Conservation (phyloP, 169 alveolate genomes). For the Perkinsus marinus region DNA sequence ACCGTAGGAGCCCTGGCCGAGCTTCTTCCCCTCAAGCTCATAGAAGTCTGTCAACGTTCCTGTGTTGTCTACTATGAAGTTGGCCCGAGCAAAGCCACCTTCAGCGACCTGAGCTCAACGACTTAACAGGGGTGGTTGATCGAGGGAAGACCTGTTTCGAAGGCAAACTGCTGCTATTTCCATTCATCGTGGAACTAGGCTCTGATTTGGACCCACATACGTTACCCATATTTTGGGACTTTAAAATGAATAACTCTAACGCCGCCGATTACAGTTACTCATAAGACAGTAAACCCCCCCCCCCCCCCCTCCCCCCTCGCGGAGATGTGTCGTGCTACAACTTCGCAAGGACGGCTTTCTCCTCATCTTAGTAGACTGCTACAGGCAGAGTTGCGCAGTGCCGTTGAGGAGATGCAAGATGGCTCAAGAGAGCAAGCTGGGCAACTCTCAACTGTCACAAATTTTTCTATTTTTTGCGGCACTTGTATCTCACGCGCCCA, state of each 20-base stretch:
- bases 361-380: not conserved
- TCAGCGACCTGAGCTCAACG: not conserved
- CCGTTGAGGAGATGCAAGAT: not conserved
- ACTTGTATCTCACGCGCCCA: no score
- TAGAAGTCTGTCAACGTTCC: slow-evolving; percentile 28
- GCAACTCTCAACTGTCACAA: no score
- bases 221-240: not conserved
- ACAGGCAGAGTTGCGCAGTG: not conserved
- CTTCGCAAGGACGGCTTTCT: no score
- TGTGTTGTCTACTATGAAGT: slow-evolving; percentile 34
- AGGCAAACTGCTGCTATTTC: not conserved
- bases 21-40: slow-evolving; percentile 26
- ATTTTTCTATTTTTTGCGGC: no score
- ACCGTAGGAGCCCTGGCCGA: slow-evolving; percentile 63
- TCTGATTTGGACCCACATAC: not conserved
- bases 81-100: slow-evolving; percentile 33
- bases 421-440: not conserved
- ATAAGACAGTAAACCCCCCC: no score
- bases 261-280: no score
- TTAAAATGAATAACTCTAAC: no score
- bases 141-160: not conserved
- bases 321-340: no score
- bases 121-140: not conserved
- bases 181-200: not conserved
- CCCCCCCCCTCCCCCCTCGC: no score